Base-by-base conservation (phyloP, 139 green algal species). In the Closterium sp. region DNA sequence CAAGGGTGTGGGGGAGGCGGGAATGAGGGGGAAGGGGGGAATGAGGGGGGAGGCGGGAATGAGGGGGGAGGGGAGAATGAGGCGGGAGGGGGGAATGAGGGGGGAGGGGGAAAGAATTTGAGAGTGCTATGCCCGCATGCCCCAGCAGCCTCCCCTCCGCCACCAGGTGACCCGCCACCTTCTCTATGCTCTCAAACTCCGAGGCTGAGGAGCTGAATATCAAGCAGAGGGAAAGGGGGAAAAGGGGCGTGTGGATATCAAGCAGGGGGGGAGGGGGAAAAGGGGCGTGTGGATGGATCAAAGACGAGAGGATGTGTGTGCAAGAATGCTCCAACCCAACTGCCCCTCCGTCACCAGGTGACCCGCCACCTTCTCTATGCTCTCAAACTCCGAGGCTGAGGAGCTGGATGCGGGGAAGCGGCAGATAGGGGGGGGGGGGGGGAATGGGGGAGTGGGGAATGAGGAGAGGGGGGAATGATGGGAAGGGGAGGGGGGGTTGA, bases 111-210 rank as follows among this genome's bases (percentile, higher is more conserved):
- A 13, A 4, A 3, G 9, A 30, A 13, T 90, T n/a, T n/a, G n/a
- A n/a, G 28, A 86, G 29, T 87, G 13, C 4, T 88, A 79, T 95
- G 94, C 28, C 94, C 31, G 38, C 28, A 5, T 92, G 24, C 2
- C n/a, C n/a, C n/a, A 2, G 17, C 6, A 93, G 19, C 30, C 92
- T 9, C 10, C 91, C 91, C 13, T 92, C 34, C 24, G 85, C 5
- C 22, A 93, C 85, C 86, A n/a, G 19, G 31, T 92, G 85, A 11
- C n/a, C 30, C 10, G 86, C 86, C 31, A 92, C 91, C 22, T 92
- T 31, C 86, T 30, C 27, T 30, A 92, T 79, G 30, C 86, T 92
- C 91, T 91, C 91, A 7, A 93, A 93, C 85, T 91, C 88, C 9
- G 86, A 31, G 2, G 21, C 88, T 27, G 88, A 91, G 2, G 70